Conservation (phyloP, 2,329 filamentous ascomycete species). For the Geosmithia putterillii region DNA sequence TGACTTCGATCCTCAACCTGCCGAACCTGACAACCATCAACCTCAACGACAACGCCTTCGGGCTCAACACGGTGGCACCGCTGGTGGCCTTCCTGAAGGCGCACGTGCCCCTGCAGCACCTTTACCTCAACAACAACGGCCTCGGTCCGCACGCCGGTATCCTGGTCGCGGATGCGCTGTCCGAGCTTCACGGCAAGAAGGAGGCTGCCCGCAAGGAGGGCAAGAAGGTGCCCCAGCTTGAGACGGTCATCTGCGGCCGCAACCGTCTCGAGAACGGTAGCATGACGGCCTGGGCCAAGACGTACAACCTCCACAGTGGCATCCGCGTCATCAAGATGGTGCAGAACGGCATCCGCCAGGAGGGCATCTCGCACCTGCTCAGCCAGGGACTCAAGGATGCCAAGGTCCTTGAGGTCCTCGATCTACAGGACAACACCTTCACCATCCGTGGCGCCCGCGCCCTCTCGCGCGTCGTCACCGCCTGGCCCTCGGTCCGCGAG, state of each 20-base stretch:
- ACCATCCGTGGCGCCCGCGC: slow-evolving; percentile 69
- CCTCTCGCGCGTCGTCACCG: slow-evolving; percentile 59
- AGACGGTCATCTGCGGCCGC: slow-evolving; percentile 94
- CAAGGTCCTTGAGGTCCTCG: slow-evolving; percentile 58
- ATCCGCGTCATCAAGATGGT: slow-evolving; percentile 91
- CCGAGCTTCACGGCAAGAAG: slow-evolving; percentile 73
- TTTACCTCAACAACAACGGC: slow-evolving; percentile 97
- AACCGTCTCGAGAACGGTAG: slow-evolving; percentile 93
- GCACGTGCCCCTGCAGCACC: slow-evolving; percentile 82
- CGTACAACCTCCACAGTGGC: slow-evolving; percentile 70
- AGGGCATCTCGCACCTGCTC: slow-evolving; percentile 76
- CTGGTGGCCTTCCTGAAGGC: slow-evolving; percentile 82
- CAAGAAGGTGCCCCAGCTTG: slow-evolving; percentile 65
- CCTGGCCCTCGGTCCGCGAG: slow-evolving; percentile 68
- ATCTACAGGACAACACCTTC: slow-evolving; percentile 97
- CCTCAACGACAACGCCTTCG: slow-evolving; percentile 96
- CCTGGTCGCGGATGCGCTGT: slow-evolving; percentile 78
- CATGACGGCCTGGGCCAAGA: slow-evolving; percentile 89
- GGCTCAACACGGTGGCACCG: slow-evolving; percentile 85
- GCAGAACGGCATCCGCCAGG: slow-evolving; percentile 91
- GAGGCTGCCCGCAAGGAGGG: slow-evolving; percentile 60
- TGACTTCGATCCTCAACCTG: slow-evolving; percentile 77
- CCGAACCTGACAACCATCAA: slow-evolving; percentile 84
- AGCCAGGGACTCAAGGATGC: slow-evolving; percentile 66
- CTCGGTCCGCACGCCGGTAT: slow-evolving; percentile 85